Percentiles rank a stretch among this genome's conserved stretches.
Conservation (phyloP, 1,284 basidiomycete genomes). For the Malassezia sp. region DNA sequence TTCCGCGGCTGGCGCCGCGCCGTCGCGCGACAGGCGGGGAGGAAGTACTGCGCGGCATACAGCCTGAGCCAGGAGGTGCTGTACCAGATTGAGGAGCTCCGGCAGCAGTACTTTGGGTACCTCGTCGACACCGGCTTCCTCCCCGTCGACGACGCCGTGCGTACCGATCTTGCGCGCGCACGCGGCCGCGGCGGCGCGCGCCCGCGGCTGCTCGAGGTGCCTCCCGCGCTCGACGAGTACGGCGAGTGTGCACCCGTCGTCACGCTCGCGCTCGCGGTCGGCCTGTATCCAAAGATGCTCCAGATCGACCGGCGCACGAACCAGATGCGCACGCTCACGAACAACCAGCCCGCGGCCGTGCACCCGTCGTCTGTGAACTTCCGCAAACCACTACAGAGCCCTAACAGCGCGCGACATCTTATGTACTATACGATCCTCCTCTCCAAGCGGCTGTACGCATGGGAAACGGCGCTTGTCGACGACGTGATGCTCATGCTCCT, state of each 20-base stretch:
- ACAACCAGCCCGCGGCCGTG: slow-evolving; percentile 69
- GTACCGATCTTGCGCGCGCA: slow-evolving; percentile 57
- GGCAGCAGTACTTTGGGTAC: slow-evolving; percentile 72
- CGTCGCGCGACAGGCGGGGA: slow-evolving; percentile 54
- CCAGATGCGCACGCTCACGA: slow-evolving; percentile 70
- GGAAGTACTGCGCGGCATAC: slow-evolving; percentile 63
- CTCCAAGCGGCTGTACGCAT: slow-evolving; percentile 80
- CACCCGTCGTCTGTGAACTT: slow-evolving; percentile 61
- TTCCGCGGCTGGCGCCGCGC: slow-evolving; percentile 77
- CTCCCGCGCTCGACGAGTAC: slow-evolving; percentile 62
- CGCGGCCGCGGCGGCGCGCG: slow-evolving; percentile 50
- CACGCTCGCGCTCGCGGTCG: slow-evolving; percentile 71
- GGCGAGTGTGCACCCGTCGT: slow-evolving; percentile 57
- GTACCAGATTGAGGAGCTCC: slow-evolving; percentile 89
- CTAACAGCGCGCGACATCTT: too few relatives aligned
- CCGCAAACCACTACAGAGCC: too few relatives aligned
- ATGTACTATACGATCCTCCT: slow-evolving; percentile 55
- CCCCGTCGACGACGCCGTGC: slow-evolving; percentile 57
- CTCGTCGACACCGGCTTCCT: slow-evolving; percentile 81
- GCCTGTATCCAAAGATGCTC: slow-evolving; percentile 84
- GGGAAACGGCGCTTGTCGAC: slow-evolving; percentile 85
- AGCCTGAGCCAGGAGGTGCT: slow-evolving; percentile 82
- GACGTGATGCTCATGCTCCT: slow-evolving; percentile 70
- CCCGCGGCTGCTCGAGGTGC: slow-evolving; percentile 62
- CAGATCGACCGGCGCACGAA: slow-evolving; percentile 55